Conservation (phyloP, 139 green algal species). For the Penium margaritaceum region DNA sequence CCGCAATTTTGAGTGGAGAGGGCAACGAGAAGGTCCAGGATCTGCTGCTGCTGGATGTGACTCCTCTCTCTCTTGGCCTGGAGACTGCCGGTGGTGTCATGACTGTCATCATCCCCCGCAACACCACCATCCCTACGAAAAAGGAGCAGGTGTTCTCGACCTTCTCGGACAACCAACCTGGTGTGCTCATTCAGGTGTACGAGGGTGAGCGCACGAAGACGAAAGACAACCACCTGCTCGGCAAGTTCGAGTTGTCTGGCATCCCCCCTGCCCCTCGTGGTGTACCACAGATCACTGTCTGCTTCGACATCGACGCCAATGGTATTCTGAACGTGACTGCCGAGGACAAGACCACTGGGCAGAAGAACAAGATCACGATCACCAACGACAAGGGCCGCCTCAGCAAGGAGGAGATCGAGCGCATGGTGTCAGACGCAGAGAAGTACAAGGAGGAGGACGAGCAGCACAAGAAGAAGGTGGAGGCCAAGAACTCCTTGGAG, state of each 20-base stretch:
- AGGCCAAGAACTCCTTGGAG: slow-evolving; percentile 91
- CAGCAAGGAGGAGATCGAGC: slow-evolving; percentile 95
- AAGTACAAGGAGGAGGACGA: slow-evolving; percentile 98
- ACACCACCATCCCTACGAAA: slow-evolving; percentile 98
- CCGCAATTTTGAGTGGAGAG: slow-evolving; percentile 82
- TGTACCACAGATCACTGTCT: slow-evolving; percentile 93
- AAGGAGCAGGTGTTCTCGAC: slow-evolving; percentile 98
- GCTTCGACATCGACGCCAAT: slow-evolving; percentile 98
- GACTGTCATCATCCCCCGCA: slow-evolving; percentile 91
- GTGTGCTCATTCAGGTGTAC: slow-evolving; percentile 89
- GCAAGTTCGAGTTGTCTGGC: slow-evolving; percentile 95
- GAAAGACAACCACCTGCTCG: slow-evolving; percentile 94
- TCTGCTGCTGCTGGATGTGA: slow-evolving; percentile 96
- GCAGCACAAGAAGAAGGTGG: slow-evolving; percentile 77
- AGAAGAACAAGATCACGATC: slow-evolving; percentile 98
- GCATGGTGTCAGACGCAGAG: slow-evolving; percentile 70
- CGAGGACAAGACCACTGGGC: slow-evolving; percentile 90
- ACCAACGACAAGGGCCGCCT: slow-evolving; percentile 96
- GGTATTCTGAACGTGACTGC: slow-evolving; percentile 95
- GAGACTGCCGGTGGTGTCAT: slow-evolving; percentile 97
- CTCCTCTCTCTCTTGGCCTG: slow-evolving; percentile 86
- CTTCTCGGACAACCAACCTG: slow-evolving; percentile 96
- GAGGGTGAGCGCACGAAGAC: slow-evolving; percentile 84
- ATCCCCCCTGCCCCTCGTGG: slow-evolving; percentile 93
- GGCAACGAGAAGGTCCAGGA: slow-evolving; percentile 68